Conservation (phyloP, 2,329 filamentous ascomycete species). For the Cytospora mali region DNA sequence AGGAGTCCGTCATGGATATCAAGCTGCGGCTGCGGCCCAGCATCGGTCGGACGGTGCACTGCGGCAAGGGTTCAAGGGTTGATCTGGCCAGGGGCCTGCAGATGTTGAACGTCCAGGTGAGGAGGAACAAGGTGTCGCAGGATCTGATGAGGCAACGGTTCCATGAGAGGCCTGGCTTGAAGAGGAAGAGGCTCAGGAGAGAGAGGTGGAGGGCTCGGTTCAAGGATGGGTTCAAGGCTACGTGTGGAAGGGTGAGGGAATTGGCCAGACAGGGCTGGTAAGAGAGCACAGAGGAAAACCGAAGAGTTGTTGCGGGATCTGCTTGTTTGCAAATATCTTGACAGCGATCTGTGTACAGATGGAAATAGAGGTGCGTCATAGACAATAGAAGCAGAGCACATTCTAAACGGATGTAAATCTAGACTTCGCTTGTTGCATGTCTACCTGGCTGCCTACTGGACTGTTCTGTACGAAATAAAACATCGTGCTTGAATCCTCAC, state of each 20-base stretch:
- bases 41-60: slow-evolving; percentile 50
- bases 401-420: background rate
- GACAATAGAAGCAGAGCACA: background rate
- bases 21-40: slow-evolving; percentile 44
- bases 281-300: slow-evolving; percentile 4
- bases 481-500: too few relatives aligned
- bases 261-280: slow-evolving; percentile 81
- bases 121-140: slow-evolving; percentile 57
- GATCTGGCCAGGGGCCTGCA: slow-evolving; percentile 50
- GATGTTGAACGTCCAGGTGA: slow-evolving; percentile 43
- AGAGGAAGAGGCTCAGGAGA: slow-evolving; percentile 73
- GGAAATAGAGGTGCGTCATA: background rate
- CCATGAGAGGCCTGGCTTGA: slow-evolving; percentile 75
- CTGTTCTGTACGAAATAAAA: background rate
- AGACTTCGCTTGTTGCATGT: background rate
- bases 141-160: slow-evolving; percentile 65
- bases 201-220: slow-evolving; percentile 72
- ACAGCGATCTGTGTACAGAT: background rate
- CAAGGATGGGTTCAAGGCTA: slow-evolving; percentile 66
- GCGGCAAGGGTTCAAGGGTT: slow-evolving; percentile 38
- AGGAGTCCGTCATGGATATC: slow-evolving; percentile 30
- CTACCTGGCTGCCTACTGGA: background rate
- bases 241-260: slow-evolving; percentile 66
- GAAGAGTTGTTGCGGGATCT: background rate
- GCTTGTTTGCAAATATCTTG: background rate